Conservation (phyloP, 129 eudicot species). For the Artemisia argyi region DNA sequence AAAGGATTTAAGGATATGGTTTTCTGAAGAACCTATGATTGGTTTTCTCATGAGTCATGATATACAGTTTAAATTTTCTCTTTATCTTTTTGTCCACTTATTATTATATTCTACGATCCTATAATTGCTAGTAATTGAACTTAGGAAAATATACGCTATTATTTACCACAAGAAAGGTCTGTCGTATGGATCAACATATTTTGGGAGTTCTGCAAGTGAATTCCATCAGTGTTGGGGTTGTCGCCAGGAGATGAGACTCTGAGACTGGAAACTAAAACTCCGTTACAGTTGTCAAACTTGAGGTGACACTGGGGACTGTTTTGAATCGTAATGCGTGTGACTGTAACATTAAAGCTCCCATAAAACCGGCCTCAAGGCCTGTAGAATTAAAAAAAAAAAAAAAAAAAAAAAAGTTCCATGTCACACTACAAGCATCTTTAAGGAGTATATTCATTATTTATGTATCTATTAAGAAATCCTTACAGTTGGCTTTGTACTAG, state of each 20-base stretch:
- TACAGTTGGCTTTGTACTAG: conserved; percentile 87
- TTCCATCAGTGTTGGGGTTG: conserved; percentile 96
- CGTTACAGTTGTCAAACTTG: conserved; percentile 81
- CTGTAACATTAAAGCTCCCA: conserved; percentile 90
- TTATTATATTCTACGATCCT: background rate
- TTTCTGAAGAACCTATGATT: conserved; percentile 20
- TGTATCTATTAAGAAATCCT: conserved; percentile 28
- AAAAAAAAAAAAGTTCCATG: conserved; percentile 4
- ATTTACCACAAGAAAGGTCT: conserved; percentile 81
- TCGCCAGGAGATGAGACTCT: conserved; percentile 80
- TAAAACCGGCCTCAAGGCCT: conserved; percentile 95
- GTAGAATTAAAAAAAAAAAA: conserved; percentile 21
- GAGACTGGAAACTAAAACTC: conserved; percentile 64
- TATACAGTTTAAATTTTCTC: background rate
- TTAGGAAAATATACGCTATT: background rate
- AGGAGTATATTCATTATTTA: background rate
- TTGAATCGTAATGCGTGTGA: conserved; percentile 85
- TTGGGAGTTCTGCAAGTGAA: conserved; percentile 84
- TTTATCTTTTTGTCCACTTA: background rate
- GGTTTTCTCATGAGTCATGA: conserved; percentile 21
- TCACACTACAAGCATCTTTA: conserved; percentile 20
- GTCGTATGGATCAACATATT: conserved; percentile 67
- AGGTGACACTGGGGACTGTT: conserved; percentile 90
- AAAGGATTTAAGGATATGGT: conserved; percentile 11
- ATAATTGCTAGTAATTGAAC: background rate